Percentiles rank a stretch among this genome's conserved stretches.
Evolutionary conservation across 192 early-diverging fungal genomes (phyloP).

Genomic region (Rhizoclosmatium globosum): DNA sequence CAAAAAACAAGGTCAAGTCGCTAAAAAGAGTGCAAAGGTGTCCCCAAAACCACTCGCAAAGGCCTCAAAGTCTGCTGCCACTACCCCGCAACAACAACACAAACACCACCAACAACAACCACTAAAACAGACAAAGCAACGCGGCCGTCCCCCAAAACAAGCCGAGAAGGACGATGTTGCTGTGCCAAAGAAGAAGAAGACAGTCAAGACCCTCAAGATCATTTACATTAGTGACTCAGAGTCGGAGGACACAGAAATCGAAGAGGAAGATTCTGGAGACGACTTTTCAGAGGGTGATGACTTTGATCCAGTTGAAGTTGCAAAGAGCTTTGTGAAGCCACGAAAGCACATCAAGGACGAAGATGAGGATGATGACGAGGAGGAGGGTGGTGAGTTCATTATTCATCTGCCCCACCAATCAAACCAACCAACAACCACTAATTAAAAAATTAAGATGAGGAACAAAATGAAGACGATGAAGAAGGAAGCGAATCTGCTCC

Average conservation of each 20-base stretch:
- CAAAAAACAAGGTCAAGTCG: too few species aligned
- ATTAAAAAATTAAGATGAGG: constrained; percentile 7
- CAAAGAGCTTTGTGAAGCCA: not conserved
- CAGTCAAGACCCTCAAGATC: not conserved
- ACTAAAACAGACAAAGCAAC: too few species aligned
- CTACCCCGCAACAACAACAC: too few species aligned
- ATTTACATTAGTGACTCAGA: constrained; percentile 14
- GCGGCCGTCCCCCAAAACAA: not conserved
- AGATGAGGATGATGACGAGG: constrained; percentile 20
- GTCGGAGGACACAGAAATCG: not conserved
- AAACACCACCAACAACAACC: too few species aligned
- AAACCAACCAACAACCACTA: too few species aligned
- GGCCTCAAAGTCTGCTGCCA: too few species aligned
- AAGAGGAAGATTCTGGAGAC: constrained; percentile 2
- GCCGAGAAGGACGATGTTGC: not conserved
- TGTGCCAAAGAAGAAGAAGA: not conserved
- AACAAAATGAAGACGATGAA: not conserved
- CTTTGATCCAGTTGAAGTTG: constrained; percentile 8
- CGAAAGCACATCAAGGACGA: not conserved
- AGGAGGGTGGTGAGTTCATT: constrained; percentile 11
- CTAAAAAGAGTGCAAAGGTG: too few species aligned
- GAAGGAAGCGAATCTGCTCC: constrained; percentile 7
- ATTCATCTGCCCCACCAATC: too few species aligned
- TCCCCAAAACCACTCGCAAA: too few species aligned
- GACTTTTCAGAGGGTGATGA: not conserved